Percentiles rank a stretch among this genome's conserved stretches.
Conservation (phyloP, 306 rosid species). For the Vigna mungo region DNA sequence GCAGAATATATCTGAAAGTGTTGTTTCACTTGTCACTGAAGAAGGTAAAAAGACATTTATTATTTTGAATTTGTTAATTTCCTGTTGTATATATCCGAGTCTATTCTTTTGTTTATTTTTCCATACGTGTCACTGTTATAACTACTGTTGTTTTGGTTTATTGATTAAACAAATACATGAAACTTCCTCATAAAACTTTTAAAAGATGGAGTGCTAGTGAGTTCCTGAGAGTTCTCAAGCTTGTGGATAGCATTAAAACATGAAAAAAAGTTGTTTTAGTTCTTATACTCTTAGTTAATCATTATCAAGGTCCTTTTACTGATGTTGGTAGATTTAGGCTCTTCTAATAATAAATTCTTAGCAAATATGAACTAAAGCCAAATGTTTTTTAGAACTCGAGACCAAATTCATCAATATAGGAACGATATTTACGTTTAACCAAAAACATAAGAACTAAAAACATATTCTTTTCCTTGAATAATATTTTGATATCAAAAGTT, state of each 20-base stretch:
- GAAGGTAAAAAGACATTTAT: slow-evolving; percentile 66
- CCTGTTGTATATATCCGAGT: slow-evolving; percentile 11
- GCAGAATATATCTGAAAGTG: slow-evolving; percentile 70
- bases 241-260: background rate
- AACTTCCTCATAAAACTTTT: slow-evolving; percentile 5
- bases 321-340: no score
- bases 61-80: slow-evolving; percentile 14
- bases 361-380: no score
- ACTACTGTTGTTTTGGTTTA: slow-evolving; percentile 12
- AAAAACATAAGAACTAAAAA: no score
- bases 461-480: no score
- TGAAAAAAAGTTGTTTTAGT: no score
- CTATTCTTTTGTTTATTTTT: slow-evolving; percentile 28
- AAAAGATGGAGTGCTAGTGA: background rate
- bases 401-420: no score
- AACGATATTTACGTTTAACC: no score
- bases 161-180: background rate
- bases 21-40: slow-evolving; percentile 71
- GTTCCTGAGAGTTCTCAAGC: slow-evolving; percentile 3
- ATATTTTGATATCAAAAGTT: background rate
- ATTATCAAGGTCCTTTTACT: no score
- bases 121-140: slow-evolving; percentile 15
- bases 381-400: no score
- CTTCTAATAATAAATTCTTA: no score
- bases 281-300: no score